Evolutionary conservation across 225 moss, liverwort and hornwort species (phyloP).

Genomic region (Lunularia cruciata): DNA sequence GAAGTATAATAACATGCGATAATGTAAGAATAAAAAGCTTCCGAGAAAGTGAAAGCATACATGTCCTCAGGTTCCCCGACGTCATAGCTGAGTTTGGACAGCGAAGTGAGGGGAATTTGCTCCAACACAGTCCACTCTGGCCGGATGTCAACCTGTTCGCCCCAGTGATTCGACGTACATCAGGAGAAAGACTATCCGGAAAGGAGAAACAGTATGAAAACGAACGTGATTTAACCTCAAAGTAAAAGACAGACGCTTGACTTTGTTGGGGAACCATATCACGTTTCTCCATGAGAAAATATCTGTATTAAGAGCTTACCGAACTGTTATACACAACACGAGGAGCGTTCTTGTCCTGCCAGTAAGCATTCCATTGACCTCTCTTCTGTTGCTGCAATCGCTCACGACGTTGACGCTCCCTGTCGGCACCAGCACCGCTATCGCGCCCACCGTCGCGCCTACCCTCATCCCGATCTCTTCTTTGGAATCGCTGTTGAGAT

Average conservation of each 20-base stretch:
- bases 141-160: conserved; percentile 94
- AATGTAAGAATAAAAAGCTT: not conserved
- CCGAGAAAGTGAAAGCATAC: conserved; percentile 30
- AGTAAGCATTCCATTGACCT: conserved; percentile 99
- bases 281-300: not conserved
- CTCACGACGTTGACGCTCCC: conserved; percentile 94
- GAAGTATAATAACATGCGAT: not conserved
- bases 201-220: not conserved
- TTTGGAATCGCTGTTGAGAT: conserved; percentile 74
- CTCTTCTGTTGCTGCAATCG: conserved; percentile 95
- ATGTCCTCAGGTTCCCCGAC: conserved; percentile 97
- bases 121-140: conserved; percentile 97
- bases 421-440: conserved; percentile 97
- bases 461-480: conserved; percentile 94
- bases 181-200: not conserved
- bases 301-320: too few species aligned
- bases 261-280: not conserved
- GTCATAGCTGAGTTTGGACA: conserved; percentile 92
- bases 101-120: conserved; percentile 80
- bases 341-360: conserved; percentile 99
- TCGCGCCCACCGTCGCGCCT: conserved; percentile 96
- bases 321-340: conserved; percentile 96
- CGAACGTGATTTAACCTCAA: not conserved
- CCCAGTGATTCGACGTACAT: too few species aligned
- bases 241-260: not conserved